These are phyloP conservation scores for Ballota nigra DNA, from an alignment of 257 asterid species.

Conservation along the genomic window DNA sequence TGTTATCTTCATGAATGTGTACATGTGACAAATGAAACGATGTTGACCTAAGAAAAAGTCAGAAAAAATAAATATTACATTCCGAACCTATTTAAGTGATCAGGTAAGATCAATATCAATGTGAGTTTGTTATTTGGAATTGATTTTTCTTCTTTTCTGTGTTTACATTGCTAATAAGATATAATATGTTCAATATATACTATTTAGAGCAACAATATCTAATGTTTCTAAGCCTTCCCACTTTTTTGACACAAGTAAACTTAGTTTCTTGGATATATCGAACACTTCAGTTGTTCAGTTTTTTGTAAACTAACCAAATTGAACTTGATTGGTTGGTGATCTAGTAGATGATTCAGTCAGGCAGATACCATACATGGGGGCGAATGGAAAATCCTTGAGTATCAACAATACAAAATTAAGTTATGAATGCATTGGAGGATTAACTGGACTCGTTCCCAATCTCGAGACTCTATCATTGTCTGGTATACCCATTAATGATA, in stretches of 20 bases:
- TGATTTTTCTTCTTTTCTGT: no score
- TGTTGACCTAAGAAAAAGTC: no score
- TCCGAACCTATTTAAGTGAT: no score
- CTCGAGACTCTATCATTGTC: constrained; percentile 72
- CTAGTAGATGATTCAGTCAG: constrained; percentile 52
- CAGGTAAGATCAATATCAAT: no score
- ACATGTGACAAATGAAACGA: no score
- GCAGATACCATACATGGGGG: constrained; percentile 50
- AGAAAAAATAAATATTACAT: no score
- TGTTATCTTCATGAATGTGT: no score
- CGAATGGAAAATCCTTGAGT: constrained; percentile 55
- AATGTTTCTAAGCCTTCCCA: constrained; percentile 47
- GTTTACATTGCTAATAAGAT: no score
- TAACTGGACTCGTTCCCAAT: constrained; percentile 71
- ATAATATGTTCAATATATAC: no score
- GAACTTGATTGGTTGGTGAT: constrained; percentile 59
- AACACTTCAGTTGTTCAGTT: constrained; percentile 44
- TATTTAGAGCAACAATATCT: constrained; percentile 58
- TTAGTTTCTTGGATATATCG: constrained; percentile 63
- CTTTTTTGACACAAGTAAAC: constrained; percentile 44
- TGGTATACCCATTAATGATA: constrained; percentile 55
- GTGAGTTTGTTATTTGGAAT: no score
- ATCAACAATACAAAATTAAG: constrained; percentile 68
- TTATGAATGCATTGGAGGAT: constrained; percentile 57
- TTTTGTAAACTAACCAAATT: constrained; percentile 52